Conservation (phyloP, 495 filamentous ascomycete genomes). For the Aspergillus saccharolyticus region DNA sequence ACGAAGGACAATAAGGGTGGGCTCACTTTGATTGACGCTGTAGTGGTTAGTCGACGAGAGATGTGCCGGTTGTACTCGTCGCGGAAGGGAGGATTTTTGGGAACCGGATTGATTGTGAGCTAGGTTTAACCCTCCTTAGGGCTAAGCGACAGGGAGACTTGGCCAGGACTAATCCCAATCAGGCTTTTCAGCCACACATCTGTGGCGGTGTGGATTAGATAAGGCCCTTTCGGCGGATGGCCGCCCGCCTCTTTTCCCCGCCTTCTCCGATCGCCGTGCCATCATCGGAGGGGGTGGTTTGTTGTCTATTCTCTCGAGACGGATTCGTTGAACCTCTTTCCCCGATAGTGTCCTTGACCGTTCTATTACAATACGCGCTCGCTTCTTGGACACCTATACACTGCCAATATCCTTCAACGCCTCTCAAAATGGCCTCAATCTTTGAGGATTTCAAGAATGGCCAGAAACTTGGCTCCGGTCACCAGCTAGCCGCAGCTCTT, state of each 20-base stretch:
- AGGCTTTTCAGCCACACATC: conserved; percentile 13
- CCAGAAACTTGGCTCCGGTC: conserved; percentile 52
- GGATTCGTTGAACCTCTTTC: background rate
- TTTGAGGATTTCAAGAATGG: conserved; percentile 59
- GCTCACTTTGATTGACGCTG: conserved; percentile 54
- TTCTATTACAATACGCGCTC: no score
- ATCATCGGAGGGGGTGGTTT: conserved; percentile 1
- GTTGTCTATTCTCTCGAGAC: background rate
- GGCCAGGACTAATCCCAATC: conserved; percentile 24
- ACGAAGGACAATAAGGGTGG: conserved; percentile 3
- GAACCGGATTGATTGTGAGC: conserved; percentile 31
- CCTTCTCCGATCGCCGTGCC: conserved; percentile 7
- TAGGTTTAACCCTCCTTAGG: conserved; percentile 45
- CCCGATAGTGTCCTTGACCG: background rate
- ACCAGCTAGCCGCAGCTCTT: conserved; percentile 62
- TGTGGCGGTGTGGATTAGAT: conserved; percentile 13
- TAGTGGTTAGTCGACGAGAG: conserved; percentile 47
- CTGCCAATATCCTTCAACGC: no score
- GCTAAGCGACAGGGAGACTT: conserved; percentile 42
- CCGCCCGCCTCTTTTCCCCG: conserved; percentile 11
- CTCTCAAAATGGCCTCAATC: conserved; percentile 56
- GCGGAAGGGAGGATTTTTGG: conserved; percentile 46
- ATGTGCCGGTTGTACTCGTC: conserved; percentile 35
- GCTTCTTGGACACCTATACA: no score
- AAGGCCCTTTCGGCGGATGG: background rate